These are phyloP conservation scores for Scortechinia acanthostroma DNA, from an alignment of 2,329 filamentous ascomycete genomes.

Conservation along the genomic window DNA sequence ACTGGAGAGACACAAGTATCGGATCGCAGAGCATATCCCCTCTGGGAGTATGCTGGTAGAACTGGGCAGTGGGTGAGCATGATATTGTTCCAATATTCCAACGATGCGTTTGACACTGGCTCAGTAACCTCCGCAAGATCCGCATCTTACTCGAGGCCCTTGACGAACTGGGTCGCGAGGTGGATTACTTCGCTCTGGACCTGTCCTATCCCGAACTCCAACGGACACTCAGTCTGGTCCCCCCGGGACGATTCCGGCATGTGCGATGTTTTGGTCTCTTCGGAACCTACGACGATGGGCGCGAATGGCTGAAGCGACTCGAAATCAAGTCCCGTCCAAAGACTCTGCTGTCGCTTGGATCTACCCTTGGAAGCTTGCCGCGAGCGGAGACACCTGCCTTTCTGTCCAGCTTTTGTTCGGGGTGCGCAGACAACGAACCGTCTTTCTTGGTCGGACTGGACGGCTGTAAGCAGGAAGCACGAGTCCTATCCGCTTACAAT, in stretches of 20 bases:
- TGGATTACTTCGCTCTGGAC: conserved; percentile 3
- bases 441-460: background rate
- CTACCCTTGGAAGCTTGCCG: background rate
- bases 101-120: too few relatives aligned
- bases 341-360: background rate
- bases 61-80: background rate
- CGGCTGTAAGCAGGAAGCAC: background rate
- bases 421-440: background rate
- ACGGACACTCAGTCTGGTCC: conserved; percentile 1
- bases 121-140: background rate
- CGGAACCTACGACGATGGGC: conserved; percentile 3
- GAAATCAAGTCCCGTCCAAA: background rate
- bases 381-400: background rate
- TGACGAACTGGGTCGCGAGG: background rate
- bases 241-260: background rate
- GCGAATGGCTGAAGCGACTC: background rate
- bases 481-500: background rate
- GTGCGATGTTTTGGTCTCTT: background rate
- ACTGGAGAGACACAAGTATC: background rate
- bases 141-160: conserved; percentile 2
- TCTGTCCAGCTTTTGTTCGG: background rate
- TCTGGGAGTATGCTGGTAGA: background rate
- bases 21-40: background rate
- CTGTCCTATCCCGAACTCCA: background rate
- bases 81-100: background rate